A percentile compares a stretch with the other conserved stretches of the same genome.
Conservation (phyloP, 2,329 filamentous ascomycete species). For the Saccharata proteae region DNA sequence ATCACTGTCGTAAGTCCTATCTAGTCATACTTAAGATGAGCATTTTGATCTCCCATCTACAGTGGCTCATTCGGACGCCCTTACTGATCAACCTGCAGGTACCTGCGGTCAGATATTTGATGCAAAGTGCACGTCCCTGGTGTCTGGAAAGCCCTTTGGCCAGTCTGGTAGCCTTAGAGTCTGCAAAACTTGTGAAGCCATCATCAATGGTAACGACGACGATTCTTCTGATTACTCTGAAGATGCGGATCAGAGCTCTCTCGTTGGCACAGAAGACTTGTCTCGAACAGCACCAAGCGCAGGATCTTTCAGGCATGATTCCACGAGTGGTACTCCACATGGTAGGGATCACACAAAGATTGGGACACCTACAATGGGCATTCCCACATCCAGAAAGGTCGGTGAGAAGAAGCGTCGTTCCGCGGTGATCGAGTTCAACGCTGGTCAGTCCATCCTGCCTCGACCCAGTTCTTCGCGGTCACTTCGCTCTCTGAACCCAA, state of each 20-base stretch:
- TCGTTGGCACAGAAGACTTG: constrained; percentile 30
- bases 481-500: constrained; percentile 57
- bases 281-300: constrained; percentile 1
- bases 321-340: neutral
- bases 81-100: constrained; percentile 13
- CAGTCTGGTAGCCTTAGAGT: constrained; percentile 75
- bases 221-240: constrained; percentile 85
- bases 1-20: constrained; percentile 61
- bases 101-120: constrained; percentile 97
- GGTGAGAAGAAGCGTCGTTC: constrained; percentile 73
- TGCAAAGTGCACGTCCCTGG: constrained; percentile 86
- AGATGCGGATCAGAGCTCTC: constrained; percentile 54
- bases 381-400: constrained; percentile 50
- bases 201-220: constrained; percentile 83
- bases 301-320: constrained; percentile 1
- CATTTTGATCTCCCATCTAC: neutral
- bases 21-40: constrained; percentile 5
- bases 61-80: neutral
- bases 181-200: constrained; percentile 82
- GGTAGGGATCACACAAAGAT: constrained; percentile 31
- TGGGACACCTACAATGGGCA: constrained; percentile 49
- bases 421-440: constrained; percentile 77
- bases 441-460: constrained; percentile 57
- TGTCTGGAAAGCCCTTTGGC: constrained; percentile 76
- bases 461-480: constrained; percentile 93